These are phyloP conservation scores for Trichophyton benhamiae DNA, from an alignment of 2,329 filamentous ascomycete genomes.

Conservation along the genomic window DNA sequence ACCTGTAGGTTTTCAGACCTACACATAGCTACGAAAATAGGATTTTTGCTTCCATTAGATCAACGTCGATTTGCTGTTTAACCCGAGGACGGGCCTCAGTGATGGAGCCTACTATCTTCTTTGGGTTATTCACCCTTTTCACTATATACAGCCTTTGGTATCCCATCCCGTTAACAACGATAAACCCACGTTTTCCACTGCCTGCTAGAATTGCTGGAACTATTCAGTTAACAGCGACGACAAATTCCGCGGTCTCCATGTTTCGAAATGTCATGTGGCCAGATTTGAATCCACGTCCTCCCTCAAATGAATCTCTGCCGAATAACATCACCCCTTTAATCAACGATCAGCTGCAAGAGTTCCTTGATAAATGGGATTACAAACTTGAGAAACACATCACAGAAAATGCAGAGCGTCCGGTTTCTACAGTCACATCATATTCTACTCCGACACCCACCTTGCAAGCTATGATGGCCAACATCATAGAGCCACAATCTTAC, in stretches of 20 bases:
- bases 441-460: background rate
- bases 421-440: background rate
- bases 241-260: conserved; percentile 6
- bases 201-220: conserved; percentile 15
- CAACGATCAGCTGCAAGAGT: background rate
- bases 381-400: background rate
- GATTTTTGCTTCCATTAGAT: too few species aligned
- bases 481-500: background rate
- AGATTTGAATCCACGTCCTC: background rate
- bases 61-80: too few species aligned
- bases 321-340: background rate
- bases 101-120: background rate
- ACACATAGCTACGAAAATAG: too few species aligned
- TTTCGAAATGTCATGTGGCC: background rate
- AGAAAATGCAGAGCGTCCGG: background rate
- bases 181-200: conserved; percentile 13
- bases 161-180: conserved; percentile 15
- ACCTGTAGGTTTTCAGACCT: too few species aligned
- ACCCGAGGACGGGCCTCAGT: background rate
- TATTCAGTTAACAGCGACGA: conserved; percentile 14
- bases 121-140: conserved; percentile 8
- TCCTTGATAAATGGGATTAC: background rate
- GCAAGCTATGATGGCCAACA: background rate
- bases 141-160: conserved; percentile 16
- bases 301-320: background rate